Base-by-base conservation (phyloP, 345 rosid species). In the Syzygium grande region DNA sequence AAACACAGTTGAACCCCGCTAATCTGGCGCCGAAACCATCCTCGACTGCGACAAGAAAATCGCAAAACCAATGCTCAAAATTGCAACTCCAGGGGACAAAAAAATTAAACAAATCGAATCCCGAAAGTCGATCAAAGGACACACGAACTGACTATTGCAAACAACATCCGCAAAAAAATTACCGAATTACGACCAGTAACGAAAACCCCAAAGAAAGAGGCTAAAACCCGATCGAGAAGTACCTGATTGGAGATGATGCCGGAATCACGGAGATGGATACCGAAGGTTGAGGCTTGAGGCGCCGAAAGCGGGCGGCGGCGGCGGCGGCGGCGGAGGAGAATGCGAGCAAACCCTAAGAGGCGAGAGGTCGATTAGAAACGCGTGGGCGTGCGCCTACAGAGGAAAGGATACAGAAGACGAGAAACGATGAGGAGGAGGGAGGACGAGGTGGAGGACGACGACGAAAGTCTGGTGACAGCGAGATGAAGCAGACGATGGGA, bases 201-300 rank as follows among this genome's bases (percentile, higher is more conserved):
- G 23, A 87, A 41, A 52, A 83, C 54, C 54, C 25, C 21, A 38
- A 27, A 46, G 49, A 23, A 17, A 58, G 29, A 38, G 51, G 52
- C 34, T 17, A 54, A 87, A 78, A 34, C 53, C 41, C 55, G 68
- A 77, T 87, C 53, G 88, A 54, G 54, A 87, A 90, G 52, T 34
- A 73, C 87, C 90, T 55, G n/a, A 88, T 88, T 63, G 99, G 94
- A 91, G 98, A 94, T 95, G 99, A 93, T 88, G 96, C 87, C 92
- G 97, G 94, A 96, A 98, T 73, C 95, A 96, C 97, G 90, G 55
- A 58, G 77, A 85, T 51, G 87, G 56, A 92, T 19, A 10, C 49
- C 49, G 92, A 84, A 41, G 46, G 41, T 52, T 19, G 86, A 52
- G 41, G 46, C 59, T 84, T 11, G 59, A 30, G 63, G 59, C 46